These are phyloP conservation scores for Lactifluus subvellereus DNA, from an alignment of 768 basidiomycete species.

Conservation along the genomic window DNA sequence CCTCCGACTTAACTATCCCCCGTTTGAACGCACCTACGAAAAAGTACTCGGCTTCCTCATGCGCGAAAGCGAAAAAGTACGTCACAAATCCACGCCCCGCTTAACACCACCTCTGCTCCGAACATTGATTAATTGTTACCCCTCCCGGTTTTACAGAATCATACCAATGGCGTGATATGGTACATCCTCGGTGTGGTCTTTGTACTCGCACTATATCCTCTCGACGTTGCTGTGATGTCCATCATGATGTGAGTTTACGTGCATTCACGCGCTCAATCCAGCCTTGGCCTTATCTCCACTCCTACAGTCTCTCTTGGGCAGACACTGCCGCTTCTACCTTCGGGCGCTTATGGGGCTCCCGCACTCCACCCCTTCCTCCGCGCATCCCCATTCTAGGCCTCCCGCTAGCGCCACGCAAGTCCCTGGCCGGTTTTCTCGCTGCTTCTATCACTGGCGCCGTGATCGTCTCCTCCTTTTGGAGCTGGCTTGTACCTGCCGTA, in stretches of 20 bases:
- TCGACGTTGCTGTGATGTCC: slow-evolving; percentile 84
- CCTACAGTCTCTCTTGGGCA: slow-evolving; percentile 82
- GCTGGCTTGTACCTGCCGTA: slow-evolving; percentile 47
- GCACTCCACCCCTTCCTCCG: slow-evolving; percentile 56
- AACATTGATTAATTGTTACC: background rate
- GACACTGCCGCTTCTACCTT: slow-evolving; percentile 92
- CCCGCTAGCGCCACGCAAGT: slow-evolving; percentile 77
- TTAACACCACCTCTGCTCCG: background rate
- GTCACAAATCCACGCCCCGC: slow-evolving; percentile 16
- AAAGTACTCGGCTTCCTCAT: slow-evolving; percentile 71
- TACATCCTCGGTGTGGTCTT: slow-evolving; percentile 84
- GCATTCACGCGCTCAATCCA: background rate
- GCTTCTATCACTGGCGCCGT: slow-evolving; percentile 65
- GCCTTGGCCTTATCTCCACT: slow-evolving; percentile 2
- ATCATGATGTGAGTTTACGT: slow-evolving; percentile 57
- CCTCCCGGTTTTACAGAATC: slow-evolving; percentile 37
- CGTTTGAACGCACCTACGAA: slow-evolving; percentile 70
- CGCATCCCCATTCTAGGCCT: slow-evolving; percentile 44
- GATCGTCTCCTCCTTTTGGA: slow-evolving; percentile 70
- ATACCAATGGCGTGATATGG: slow-evolving; percentile 85
- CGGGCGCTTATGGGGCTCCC: slow-evolving; percentile 76
- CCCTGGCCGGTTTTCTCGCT: slow-evolving; percentile 77
- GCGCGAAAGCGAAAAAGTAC: slow-evolving; percentile 81
- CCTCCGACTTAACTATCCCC: slow-evolving; percentile 58
- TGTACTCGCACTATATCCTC: slow-evolving; percentile 68